Conservation (phyloP, 2,329 filamentous ascomycete species). For the Sporothrix mexicana region DNA sequence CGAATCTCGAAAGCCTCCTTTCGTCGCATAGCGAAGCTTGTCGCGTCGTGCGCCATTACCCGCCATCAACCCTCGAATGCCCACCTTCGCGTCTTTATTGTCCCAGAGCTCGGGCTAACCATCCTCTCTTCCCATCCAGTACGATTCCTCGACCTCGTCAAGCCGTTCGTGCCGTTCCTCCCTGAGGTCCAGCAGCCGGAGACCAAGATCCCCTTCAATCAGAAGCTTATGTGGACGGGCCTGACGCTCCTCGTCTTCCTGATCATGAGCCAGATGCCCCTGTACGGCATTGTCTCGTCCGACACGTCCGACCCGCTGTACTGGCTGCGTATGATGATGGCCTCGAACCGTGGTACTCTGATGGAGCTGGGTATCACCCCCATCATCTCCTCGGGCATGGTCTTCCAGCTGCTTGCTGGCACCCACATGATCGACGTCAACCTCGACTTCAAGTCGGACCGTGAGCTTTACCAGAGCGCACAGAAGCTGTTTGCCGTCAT, state of each 20-base stretch:
- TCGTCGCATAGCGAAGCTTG: not conserved
- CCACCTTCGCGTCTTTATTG: not conserved
- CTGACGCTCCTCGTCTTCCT: constrained; percentile 97
- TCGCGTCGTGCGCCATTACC: constrained; percentile 20
- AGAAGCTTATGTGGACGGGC: constrained; percentile 95
- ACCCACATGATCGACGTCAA: constrained; percentile 99
- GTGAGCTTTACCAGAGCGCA: constrained; percentile 98
- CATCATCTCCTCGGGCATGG: constrained; percentile 99
- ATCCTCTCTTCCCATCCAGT: constrained; percentile 60
- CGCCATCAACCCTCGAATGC: not conserved
- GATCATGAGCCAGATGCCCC: constrained; percentile 99
- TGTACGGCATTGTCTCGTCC: constrained; percentile 99
- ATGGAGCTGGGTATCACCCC: constrained; percentile 98
- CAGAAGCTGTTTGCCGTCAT: constrained; percentile 99
- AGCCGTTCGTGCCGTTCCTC: constrained; percentile 99
- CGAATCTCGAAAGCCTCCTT: not conserved
- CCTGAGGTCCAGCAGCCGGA: constrained; percentile 98
- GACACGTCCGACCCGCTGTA: constrained; percentile 98
- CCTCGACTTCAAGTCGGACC: constrained; percentile 99
- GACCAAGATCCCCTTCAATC: constrained; percentile 98
- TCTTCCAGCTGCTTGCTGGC: constrained; percentile 99
- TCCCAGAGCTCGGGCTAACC: constrained; percentile 12
- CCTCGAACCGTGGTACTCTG: constrained; percentile 94
- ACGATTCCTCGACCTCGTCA: constrained; percentile 99
- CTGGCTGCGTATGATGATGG: constrained; percentile 99